Evolutionary conservation across 352 stramenopile genomes (phyloP), one percentile per base, ranked within the genome.

Genomic region (Globisporangium nodosum): DNA sequence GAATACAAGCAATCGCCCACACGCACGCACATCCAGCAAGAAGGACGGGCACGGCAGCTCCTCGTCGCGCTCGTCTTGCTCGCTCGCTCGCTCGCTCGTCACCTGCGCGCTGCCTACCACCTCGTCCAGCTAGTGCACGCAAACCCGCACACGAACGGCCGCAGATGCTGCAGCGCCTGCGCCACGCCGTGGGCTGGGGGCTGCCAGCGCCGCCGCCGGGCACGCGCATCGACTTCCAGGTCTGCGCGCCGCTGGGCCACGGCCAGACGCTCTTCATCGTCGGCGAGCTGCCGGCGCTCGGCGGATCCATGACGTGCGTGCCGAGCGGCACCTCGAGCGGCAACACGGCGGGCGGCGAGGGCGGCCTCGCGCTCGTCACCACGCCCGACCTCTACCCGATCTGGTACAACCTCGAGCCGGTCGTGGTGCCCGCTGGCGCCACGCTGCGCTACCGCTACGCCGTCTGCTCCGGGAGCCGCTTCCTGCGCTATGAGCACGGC

Each of bases 361-460:
- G 60, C 30, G 80, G 81, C 0, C 71, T 94, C n/a, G 79, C 81
- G 43, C 66, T 96, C 30, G 84, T 96, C 13, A 96, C 87, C 1
- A 96, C 85, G 40, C 85, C 85, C 18, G 85, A 96, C 31, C 65
- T 94, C 66, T 94, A 88, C 62, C 87, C 87, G 30, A 88, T 94
- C 49, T 96, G 87, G 87, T 96, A 95, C 73, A 96, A 94, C 60
- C 59, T 90, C 27, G 84, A 93, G 52, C 84, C 87, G 2, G 73
- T 96, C 3, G 50, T 92, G 40, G 71, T 88, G 46, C 81, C 78
- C 13, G 66, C 78, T 0, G 81, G 73, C 33, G 73, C 81, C 2
- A 72, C 79, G 21, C 76, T 96, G 46, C 78, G 68, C 21, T 97
- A 96, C 61, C 80, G 85, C 55, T 97, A 96, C 58, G 87, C 81